Percentiles rank a stretch among this genome's conserved stretches.
Evolutionary conservation across 106 monocot genomes (phyloP).

Genomic region (Acorus calamus): DNA sequence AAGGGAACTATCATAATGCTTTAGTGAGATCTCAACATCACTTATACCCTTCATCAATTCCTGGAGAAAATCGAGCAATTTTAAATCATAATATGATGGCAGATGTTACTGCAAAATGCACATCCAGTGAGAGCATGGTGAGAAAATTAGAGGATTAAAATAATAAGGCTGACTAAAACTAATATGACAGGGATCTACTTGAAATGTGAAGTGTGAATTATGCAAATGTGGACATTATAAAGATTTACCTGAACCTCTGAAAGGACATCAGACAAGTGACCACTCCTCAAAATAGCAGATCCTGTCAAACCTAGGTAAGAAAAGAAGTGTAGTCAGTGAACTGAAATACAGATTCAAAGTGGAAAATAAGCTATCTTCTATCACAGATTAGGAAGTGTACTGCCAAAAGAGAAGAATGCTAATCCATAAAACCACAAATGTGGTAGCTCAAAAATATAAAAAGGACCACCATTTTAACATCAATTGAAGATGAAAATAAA

Average conservation of each 20-base stretch:
- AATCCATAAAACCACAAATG: no score
- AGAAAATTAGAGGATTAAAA: background rate
- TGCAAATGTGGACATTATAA: background rate
- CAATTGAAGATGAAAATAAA: no score
- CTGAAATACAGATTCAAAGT: background rate
- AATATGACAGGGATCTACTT: background rate
- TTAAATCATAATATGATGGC: background rate
- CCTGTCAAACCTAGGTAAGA: slow-evolving; percentile 51
- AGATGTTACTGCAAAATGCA: background rate
- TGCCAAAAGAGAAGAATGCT: no score
- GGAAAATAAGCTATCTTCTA: background rate
- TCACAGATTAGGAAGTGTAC: background rate
- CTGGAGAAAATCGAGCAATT: slow-evolving; percentile 10
- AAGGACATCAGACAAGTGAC: slow-evolving; percentile 66
- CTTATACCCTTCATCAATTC: slow-evolving; percentile 43
- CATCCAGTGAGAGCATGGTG: background rate
- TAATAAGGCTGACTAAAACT: background rate
- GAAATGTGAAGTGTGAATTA: background rate
- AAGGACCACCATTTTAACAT: no score
- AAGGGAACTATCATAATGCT: slow-evolving; percentile 42
- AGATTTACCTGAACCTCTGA: slow-evolving; percentile 81
- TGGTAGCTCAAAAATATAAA: no score
- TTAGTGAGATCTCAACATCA: slow-evolving; percentile 26
- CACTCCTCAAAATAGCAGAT: slow-evolving; percentile 65
- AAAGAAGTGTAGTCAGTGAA: background rate